Conservation (phyloP, 2,329 filamentous ascomycete species). For the Botrytis aclada region DNA sequence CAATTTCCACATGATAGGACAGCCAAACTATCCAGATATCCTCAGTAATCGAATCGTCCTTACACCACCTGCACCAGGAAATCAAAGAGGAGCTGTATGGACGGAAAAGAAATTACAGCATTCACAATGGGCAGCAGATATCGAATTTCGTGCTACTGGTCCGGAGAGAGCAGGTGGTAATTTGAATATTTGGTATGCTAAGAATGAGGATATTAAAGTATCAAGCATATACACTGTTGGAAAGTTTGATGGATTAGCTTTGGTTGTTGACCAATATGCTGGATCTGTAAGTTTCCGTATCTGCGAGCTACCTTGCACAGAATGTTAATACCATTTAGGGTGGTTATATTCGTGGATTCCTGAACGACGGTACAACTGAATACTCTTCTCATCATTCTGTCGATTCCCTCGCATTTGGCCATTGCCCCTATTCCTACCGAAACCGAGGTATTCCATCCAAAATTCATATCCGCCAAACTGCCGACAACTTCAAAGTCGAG, state of each 20-base stretch:
- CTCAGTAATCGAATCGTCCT: slow-evolving; percentile 90
- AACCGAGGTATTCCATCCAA: slow-evolving; percentile 84
- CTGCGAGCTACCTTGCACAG: background rate
- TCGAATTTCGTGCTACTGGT: slow-evolving; percentile 85
- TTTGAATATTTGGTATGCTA: slow-evolving; percentile 88
- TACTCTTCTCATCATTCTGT: slow-evolving; percentile 73
- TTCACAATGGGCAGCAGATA: slow-evolving; percentile 74
- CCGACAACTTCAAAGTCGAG: slow-evolving; percentile 67
- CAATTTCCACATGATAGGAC: slow-evolving; percentile 38
- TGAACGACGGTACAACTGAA: slow-evolving; percentile 85
- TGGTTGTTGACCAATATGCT: slow-evolving; percentile 82
- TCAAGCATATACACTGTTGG: slow-evolving; percentile 81
- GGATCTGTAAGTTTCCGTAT: slow-evolving; percentile 48
- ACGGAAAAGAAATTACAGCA: slow-evolving; percentile 60
- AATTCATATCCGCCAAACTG: slow-evolving; percentile 68
- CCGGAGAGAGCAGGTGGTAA: slow-evolving; percentile 84
- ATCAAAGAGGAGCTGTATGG: slow-evolving; percentile 82
- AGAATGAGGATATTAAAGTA: slow-evolving; percentile 65
- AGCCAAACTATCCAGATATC: slow-evolving; percentile 55
- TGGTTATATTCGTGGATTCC: slow-evolving; percentile 84
- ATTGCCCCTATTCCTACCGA: slow-evolving; percentile 86
- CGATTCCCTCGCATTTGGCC: slow-evolving; percentile 85
- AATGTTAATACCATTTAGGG: slow-evolving; percentile 42
- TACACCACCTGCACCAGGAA: slow-evolving; percentile 83
- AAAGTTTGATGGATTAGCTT: slow-evolving; percentile 83